Conservation (phyloP, 352 stramenopile genomes). For the Pythium aristosporum region DNA sequence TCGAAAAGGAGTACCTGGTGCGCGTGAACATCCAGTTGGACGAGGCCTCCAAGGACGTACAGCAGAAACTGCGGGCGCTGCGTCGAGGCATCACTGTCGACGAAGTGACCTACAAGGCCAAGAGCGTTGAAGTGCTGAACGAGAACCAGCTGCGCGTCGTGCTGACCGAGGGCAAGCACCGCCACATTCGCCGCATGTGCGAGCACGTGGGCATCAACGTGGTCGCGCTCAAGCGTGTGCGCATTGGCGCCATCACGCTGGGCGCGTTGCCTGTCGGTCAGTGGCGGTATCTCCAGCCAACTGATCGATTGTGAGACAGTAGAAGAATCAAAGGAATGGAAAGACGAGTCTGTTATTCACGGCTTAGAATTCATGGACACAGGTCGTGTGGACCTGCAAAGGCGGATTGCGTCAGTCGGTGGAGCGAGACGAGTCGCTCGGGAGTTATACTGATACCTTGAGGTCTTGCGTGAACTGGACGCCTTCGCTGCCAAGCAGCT, state of each 20-base stretch:
- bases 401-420: background rate
- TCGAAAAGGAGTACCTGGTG: slow-evolving; percentile 88
- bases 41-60: slow-evolving; percentile 34
- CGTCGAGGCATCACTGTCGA: slow-evolving; percentile 58
- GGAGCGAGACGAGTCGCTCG: background rate
- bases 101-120: slow-evolving; percentile 68
- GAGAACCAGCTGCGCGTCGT: slow-evolving; percentile 85
- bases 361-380: slow-evolving; percentile 47
- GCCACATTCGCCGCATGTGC: slow-evolving; percentile 97
- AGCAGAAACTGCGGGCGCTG: slow-evolving; percentile 39
- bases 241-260: slow-evolving; percentile 89
- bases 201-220: slow-evolving; percentile 89
- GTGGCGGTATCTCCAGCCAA: slow-evolving; percentile 81
- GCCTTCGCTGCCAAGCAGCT: slow-evolving; percentile 59
- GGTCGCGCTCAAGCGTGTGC: slow-evolving; percentile 88
- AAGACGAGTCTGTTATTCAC: background rate
- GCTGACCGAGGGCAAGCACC: slow-evolving; percentile 94
- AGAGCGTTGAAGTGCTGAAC: slow-evolving; percentile 79
- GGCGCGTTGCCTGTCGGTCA: slow-evolving; percentile 64
- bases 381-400: slow-evolving; percentile 42
- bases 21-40: slow-evolving; percentile 63
- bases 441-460: slow-evolving; percentile 40
- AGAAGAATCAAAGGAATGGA: background rate
- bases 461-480: slow-evolving; percentile 56
- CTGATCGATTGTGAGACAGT: slow-evolving; percentile 45